Evolutionary conservation across 2,329 filamentous ascomycete species (phyloP), one percentile per base, ranked within the genome.

Genomic region (Cladosporium cucumerinum): DNA sequence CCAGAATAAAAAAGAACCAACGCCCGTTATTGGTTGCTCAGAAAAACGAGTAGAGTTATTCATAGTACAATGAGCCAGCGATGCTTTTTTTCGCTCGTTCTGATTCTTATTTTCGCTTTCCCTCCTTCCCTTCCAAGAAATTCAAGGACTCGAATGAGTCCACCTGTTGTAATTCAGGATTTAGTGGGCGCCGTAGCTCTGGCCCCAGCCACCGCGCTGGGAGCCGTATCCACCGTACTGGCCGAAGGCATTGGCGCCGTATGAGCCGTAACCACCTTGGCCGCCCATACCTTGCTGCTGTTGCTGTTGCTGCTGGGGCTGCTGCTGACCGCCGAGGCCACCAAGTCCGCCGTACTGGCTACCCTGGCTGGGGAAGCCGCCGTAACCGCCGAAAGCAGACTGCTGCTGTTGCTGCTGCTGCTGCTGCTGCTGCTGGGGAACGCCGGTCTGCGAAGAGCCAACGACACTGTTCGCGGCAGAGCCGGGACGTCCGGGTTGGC

Each of bases 401-500:
- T 87, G 85, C 72, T 87, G 85, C 73, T 85, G 84, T 52, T 82
- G 83, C 57, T 85, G 77, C 48, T 62, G 60, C 26, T 62, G 60
- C 73, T 85, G 84, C 51, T 82, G 83, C 57, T 85, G 77, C 48
- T 62, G 60, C 26, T 62, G 60, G 34, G 49, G 60, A 30, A 30
- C 25, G 48, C 34, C 28, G 49, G 32, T 21, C 23, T 86, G 84
- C 73, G 74, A 75, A 64, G 80, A 79, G 52, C 82, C 81, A 46
- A 80, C 82, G 26, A 80, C 81, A 71, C 80, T 87, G 77, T 87
- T 88, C 32, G 85, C 84, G 8, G 86, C 86, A 43, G 86, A 88
- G 49, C 85, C 85, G 46, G 87, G 86, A 67, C 87, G 85, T 69
- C 86, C 85, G 52, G 84, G 85, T 73, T 88, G 86, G 55, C 85